Percentiles rank a stretch among this genome's conserved stretches.
These are phyloP conservation scores for Biscogniauxia sp. DNA, from an alignment of 2,329 filamentous ascomycete genomes.

Conservation along the genomic window DNA sequence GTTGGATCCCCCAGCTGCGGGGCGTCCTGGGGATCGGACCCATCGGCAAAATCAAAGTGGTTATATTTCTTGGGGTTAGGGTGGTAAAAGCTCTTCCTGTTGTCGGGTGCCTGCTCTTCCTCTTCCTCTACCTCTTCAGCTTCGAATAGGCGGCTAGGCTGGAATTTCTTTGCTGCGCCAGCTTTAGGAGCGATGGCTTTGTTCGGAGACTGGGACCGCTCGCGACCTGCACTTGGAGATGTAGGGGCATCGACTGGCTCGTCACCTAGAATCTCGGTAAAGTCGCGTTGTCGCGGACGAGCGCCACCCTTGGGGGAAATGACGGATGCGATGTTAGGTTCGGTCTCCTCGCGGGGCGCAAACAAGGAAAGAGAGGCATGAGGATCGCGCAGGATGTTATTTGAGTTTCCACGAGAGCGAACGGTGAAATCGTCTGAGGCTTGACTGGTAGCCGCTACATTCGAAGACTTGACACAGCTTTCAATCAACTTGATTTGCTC, in stretches of 20 bases:
- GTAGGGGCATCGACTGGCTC: conserved; percentile 39
- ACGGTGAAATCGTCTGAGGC: conserved; percentile 37
- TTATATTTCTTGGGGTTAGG: conserved; percentile 77
- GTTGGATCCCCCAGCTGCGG: conserved; percentile 41
- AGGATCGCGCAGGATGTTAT: conserved; percentile 57
- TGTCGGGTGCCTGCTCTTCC: conserved; percentile 42
- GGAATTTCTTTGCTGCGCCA: conserved; percentile 60
- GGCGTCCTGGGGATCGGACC: conserved; percentile 50
- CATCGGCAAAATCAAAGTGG: conserved; percentile 81
- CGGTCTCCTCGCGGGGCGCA: conserved; percentile 62
- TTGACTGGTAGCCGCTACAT: conserved; percentile 34
- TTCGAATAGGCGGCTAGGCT: conserved; percentile 63
- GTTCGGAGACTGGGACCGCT: conserved; percentile 37
- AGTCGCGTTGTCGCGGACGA: conserved; percentile 63
- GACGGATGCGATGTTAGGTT: conserved; percentile 47
- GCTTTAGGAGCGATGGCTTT: conserved; percentile 42
- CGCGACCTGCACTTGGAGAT: conserved; percentile 41
- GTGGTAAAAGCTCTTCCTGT: conserved; percentile 47
- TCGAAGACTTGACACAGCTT: conserved; percentile 53
- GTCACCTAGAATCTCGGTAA: conserved; percentile 69
- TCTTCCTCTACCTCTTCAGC: conserved; percentile 48
- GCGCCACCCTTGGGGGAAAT: conserved; percentile 61
- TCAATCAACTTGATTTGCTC: conserved; percentile 80
- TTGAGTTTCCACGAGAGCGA: conserved; percentile 52
- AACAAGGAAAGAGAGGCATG: conserved; percentile 76